Evolutionary conservation across 2,329 filamentous ascomycete genomes (phyloP), one percentile per base, ranked within the genome.

Genomic region (Xylaria sp.): DNA sequence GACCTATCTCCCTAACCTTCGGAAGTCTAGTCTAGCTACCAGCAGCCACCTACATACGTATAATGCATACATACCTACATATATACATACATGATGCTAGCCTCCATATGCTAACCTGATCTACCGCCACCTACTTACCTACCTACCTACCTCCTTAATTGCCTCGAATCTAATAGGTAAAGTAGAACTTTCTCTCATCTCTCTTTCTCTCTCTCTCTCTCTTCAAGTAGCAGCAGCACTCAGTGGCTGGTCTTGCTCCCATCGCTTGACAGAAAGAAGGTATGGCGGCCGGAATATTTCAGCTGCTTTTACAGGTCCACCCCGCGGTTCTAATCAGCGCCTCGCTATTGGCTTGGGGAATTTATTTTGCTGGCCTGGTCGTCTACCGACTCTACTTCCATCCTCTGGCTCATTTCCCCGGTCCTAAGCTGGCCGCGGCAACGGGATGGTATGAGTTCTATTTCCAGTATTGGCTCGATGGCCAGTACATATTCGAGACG

Each of bases 401-500:
- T 24, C 72, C 69, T 9, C 59, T 74, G 3, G 69, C 72, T 9
- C 65, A 66, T 47, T 64, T 73, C 4, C 73, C 73, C 0, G 86
- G 73, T 0, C 71, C 72, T 1, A 72, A 62, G 21, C 66, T 75
- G 30, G 73, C 72, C n/a, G 71, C 72, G 3, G 67, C 69, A 17
- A 74, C 72, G 12, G 61, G 34, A 9, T 72, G 51, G 48, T 74
- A 66, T 72, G 73, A 72, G 57, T 72, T 76, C 51, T 74, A 73
- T 55, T 74, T 70, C 61, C 72, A 76, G 48, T 72, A 63, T 51
- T 73, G 66, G 62, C 63, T 65, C 24, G 24, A 71, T 4, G 73
- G 73, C 36, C 65, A 62, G 55, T 79, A 78, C 51, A 74, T 76
- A 9, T 76, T 72, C 55, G 70, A 75, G 48, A 78, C 78, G 32